A percentile compares a stretch with the other conserved stretches of the same genome.
These are phyloP conservation scores for Ceratocystis diversiconidia DNA, from an alignment of 2,329 filamentous ascomycete genomes.

Conservation along the genomic window DNA sequence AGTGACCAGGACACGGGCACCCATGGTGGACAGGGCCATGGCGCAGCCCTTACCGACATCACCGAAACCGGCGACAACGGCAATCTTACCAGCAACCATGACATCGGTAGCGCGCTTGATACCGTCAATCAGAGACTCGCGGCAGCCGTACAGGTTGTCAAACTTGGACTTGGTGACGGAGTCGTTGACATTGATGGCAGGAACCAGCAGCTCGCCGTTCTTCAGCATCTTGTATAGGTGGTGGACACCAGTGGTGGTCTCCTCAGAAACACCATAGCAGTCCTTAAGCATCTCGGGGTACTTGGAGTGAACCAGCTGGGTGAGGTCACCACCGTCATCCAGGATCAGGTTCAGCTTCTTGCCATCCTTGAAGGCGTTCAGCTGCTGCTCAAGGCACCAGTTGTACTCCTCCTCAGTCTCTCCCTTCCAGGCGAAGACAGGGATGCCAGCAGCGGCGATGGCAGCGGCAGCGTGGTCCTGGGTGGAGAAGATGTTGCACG, in stretches of 20 bases:
- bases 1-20: conserved; percentile 88
- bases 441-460: conserved; percentile 84
- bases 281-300: conserved; percentile 96
- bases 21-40: conserved; percentile 90
- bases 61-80: conserved; percentile 94
- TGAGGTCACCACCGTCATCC: conserved; percentile 95
- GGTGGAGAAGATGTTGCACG: conserved; percentile 99
- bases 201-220: conserved; percentile 75
- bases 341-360: conserved; percentile 97
- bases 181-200: conserved; percentile 99
- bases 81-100: conserved; percentile 99
- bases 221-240: conserved; percentile 98
- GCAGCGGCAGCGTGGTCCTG: conserved; percentile 97
- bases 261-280: conserved; percentile 97
- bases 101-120: conserved; percentile 99
- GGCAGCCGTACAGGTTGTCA: conserved; percentile 99
- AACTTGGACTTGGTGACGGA: conserved; percentile 99
- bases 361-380: conserved; percentile 89
- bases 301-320: conserved; percentile 90
- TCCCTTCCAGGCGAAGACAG: conserved; percentile 66
- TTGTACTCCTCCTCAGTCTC: conserved; percentile 99
- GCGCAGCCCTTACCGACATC: conserved; percentile 99
- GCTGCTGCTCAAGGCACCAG: conserved; percentile 99
- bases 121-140: conserved; percentile 94
- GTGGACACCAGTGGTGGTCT: conserved; percentile 99